phyloP scores from a whole-genome alignment of 371 early-diverging fungal species.

The Mortierella sp. region DNA sequence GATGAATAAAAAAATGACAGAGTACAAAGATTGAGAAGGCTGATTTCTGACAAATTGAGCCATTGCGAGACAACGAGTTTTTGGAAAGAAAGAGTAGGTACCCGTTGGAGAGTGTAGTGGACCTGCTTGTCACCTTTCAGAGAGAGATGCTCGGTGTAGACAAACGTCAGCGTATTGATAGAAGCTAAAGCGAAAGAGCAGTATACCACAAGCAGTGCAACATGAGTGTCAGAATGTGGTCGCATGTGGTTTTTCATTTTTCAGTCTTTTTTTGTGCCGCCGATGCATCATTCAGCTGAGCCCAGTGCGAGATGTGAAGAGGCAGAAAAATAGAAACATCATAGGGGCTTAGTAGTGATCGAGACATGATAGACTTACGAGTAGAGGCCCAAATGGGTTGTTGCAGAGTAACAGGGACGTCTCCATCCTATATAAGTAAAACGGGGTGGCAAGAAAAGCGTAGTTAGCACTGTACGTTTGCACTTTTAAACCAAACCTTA shows the following conservation, averaged over 20 bases:
- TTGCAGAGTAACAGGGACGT: constrained; percentile 16
- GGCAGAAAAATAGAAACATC: background rate
- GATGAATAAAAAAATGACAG: background rate
- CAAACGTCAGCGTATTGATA: constrained; percentile 41
- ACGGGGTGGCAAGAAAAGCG: background rate
- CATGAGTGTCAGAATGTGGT: background rate
- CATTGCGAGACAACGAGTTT: background rate
- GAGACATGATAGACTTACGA: constrained; percentile 20
- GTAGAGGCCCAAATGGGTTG: constrained; percentile 26
- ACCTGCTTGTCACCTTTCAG: background rate
- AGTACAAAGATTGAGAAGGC: background rate
- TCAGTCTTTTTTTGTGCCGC: background rate
- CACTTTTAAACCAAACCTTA: no score
- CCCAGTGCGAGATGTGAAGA: background rate
- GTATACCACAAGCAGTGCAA: background rate
- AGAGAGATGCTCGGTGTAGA: constrained; percentile 31
- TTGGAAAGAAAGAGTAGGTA: background rate
- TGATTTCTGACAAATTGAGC: background rate
- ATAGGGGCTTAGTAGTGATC: no score
- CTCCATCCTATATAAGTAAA: constrained; percentile 15
- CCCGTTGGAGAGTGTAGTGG: constrained; percentile 34
- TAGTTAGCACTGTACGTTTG: background rate
- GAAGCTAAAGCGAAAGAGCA: constrained; percentile 21
- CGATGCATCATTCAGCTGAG: background rate
- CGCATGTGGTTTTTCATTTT: background rate